Percentiles rank a stretch among this genome's conserved stretches.
Evolutionary conservation across 495 filamentous ascomycete species (phyloP).

Genomic region (Saxophila tyrrhenica): DNA sequence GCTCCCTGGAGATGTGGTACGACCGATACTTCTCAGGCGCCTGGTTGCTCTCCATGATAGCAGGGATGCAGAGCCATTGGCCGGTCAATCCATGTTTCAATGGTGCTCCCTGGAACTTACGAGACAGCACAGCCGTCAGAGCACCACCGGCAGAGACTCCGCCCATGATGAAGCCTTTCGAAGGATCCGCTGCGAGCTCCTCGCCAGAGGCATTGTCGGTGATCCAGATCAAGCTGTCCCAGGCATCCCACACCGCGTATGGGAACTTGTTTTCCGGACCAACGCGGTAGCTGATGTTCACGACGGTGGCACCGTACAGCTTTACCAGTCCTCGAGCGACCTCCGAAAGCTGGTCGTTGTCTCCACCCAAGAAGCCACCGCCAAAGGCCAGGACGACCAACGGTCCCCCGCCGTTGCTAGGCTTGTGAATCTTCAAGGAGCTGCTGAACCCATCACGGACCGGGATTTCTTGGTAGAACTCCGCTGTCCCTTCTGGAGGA

Average conservation of each 20-base stretch:
- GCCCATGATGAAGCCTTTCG: conserved; percentile 1
- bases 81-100: neutral
- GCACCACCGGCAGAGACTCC: conserved; percentile 11
- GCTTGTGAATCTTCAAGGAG: neutral
- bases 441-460: neutral
- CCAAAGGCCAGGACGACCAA: neutral
- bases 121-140: neutral
- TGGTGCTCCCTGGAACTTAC: neutral
- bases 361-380: neutral
- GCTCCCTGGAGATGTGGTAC: neutral
- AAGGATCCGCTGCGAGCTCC: neutral
- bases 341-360: neutral
- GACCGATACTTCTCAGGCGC: neutral
- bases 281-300: neutral
- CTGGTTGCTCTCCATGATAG: neutral
- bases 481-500: neutral
- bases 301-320: neutral
- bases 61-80: neutral
- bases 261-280: neutral
- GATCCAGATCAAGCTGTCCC: neutral
- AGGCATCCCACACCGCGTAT: neutral
- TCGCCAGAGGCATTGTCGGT: neutral
- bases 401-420: neutral
- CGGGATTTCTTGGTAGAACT: neutral
- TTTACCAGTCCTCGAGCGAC: neutral